Conservation (phyloP, 2,329 filamentous ascomycete genomes). For the Fragosphaeria purpurea region DNA sequence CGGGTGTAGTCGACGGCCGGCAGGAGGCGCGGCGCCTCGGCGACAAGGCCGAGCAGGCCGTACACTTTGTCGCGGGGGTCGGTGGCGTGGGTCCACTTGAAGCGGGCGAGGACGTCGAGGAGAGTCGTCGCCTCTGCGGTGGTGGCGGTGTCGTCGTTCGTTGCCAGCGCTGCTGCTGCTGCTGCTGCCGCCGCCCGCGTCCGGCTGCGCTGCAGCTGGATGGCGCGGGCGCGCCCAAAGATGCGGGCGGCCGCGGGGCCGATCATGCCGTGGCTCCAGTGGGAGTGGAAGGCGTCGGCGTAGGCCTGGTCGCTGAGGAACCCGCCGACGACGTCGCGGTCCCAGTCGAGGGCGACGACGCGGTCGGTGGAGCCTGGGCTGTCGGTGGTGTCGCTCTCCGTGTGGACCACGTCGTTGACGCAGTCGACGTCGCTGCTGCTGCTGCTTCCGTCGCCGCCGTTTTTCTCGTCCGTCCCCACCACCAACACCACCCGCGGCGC, state of each 20-base stretch:
- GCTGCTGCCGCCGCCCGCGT: not conserved
- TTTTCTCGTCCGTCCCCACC: not conserved
- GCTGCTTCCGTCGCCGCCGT: not conserved
- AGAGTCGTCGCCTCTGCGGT: not conserved
- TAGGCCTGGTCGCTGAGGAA: slow-evolving; percentile 2
- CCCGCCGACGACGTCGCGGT: slow-evolving; percentile 4
- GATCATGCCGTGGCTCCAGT: slow-evolving; percentile 2
- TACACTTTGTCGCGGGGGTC: slow-evolving; percentile 12
- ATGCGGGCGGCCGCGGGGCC: not conserved
- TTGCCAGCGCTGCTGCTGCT: too few species aligned
- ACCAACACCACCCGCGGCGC: slow-evolving; percentile 4
- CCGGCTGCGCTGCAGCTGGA: not conserved
- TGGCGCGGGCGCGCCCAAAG: not conserved
- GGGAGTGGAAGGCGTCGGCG: slow-evolving; percentile 1
- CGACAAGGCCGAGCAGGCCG: slow-evolving; percentile 8
- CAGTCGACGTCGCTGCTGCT: too few species aligned
- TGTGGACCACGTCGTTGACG: too few species aligned
- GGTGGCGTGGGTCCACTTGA: slow-evolving; percentile 3
- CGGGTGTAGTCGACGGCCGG: slow-evolving; percentile 6
- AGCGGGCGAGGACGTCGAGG: slow-evolving; percentile 7
- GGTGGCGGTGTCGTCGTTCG: not conserved
- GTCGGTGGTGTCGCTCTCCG: not conserved
- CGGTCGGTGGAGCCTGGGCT: not conserved
- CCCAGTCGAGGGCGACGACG: slow-evolving; percentile 4
- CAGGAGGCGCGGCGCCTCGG: not conserved